Conservation (phyloP, 2,329 filamentous ascomycete genomes). For the Pyrenochaeta sp. region DNA sequence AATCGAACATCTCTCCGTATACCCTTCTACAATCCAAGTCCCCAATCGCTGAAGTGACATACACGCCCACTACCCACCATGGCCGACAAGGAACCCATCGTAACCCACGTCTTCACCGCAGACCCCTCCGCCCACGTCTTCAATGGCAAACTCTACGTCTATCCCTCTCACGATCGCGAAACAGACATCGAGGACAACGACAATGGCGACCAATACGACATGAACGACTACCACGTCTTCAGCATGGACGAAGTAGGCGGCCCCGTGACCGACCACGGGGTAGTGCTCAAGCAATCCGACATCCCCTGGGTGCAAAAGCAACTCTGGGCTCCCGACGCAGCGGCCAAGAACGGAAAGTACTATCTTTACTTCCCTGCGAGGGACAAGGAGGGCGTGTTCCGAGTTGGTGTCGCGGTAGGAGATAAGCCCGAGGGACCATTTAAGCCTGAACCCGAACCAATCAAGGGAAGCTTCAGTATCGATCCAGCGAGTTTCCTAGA, state of each 20-base stretch:
- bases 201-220: slow-evolving; percentile 87
- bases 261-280: slow-evolving; percentile 75
- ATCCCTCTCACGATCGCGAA: slow-evolving; percentile 81
- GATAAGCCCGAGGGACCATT: slow-evolving; percentile 75
- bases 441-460: slow-evolving; percentile 68
- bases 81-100: slow-evolving; percentile 65
- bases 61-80: slow-evolving; percentile 21
- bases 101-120: slow-evolving; percentile 79
- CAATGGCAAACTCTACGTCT: slow-evolving; percentile 77
- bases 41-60: not conserved
- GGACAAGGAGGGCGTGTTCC: slow-evolving; percentile 74
- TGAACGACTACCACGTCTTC: slow-evolving; percentile 85
- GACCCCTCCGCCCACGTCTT: slow-evolving; percentile 85
- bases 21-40: not conserved
- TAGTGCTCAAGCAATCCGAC: slow-evolving; percentile 70
- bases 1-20: not conserved
- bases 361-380: slow-evolving; percentile 81
- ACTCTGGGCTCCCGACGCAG: slow-evolving; percentile 82
- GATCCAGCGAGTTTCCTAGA: slow-evolving; percentile 81
- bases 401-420: slow-evolving; percentile 75
- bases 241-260: slow-evolving; percentile 65
- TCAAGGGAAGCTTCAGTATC: slow-evolving; percentile 76
- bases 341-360: slow-evolving; percentile 72
- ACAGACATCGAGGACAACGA: slow-evolving; percentile 79
- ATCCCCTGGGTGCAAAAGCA: slow-evolving; percentile 82